Percentiles rank a stretch among this genome's conserved stretches.
Conservation (phyloP, 768 basidiomycete species). For the Tylopilus sp. region DNA sequence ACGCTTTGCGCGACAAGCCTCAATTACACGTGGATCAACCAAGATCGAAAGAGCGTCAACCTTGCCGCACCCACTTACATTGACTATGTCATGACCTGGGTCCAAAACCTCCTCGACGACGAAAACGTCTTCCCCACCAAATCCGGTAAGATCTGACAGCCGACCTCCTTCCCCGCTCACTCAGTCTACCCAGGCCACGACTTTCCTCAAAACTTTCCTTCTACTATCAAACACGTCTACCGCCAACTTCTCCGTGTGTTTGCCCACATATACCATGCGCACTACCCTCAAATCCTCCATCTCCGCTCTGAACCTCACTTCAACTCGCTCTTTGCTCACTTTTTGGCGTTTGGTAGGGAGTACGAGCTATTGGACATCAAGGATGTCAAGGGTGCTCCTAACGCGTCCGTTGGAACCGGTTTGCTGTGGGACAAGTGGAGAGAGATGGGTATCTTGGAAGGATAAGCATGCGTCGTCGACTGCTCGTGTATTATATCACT, state of each 20-base stretch:
- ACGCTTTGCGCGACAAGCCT: conserved; percentile 49
- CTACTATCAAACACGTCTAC: conserved; percentile 90
- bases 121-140: conserved; percentile 94
- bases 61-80: conserved; percentile 95
- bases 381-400: conserved; percentile 74
- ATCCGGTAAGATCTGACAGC: conserved; percentile 55
- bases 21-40: conserved; percentile 94
- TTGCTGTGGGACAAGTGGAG: conserved; percentile 87
- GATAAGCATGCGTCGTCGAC: conserved; percentile 9
- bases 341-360: conserved; percentile 91
- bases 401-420: conserved; percentile 65
- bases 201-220: conserved; percentile 85
- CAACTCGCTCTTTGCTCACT: conserved; percentile 97
- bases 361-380: conserved; percentile 88
- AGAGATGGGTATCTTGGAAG: conserved; percentile 74
- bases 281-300: conserved; percentile 88
- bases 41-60: conserved; percentile 82
- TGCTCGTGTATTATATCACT: conserved; percentile 9
- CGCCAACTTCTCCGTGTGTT: conserved; percentile 96
- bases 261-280: conserved; percentile 95
- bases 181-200: conserved; percentile 61
- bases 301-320: conserved; percentile 93
- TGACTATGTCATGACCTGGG: conserved; percentile 96
- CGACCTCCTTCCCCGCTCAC: neutral
- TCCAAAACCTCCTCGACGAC: conserved; percentile 92